Conservation (phyloP, 2,329 filamentous ascomycete genomes). For the Neophaeococcomyces mojaviensis region DNA sequence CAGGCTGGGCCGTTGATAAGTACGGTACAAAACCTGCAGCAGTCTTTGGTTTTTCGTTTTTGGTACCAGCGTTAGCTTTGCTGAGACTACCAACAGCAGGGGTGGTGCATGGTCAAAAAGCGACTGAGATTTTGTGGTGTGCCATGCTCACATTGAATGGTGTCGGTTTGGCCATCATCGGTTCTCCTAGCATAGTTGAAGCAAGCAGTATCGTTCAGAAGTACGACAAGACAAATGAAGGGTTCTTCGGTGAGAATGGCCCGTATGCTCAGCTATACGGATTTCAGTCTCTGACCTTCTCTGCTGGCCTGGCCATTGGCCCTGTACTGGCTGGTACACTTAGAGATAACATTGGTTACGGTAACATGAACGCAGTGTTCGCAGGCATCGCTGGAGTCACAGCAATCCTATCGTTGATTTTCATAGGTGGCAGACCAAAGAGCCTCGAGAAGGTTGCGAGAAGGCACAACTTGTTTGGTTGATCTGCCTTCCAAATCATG, state of each 20-base stretch:
- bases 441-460: not conserved
- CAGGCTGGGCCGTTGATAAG: constrained; percentile 40
- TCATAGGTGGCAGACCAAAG: constrained; percentile 18
- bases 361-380: constrained; percentile 20
- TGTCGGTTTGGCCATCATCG: constrained; percentile 47
- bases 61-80: constrained; percentile 19
- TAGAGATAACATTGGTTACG: constrained; percentile 19
- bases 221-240: constrained; percentile 49
- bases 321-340: constrained; percentile 35
- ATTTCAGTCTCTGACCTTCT: constrained; percentile 57
- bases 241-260: constrained; percentile 48
- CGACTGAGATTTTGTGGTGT: constrained; percentile 35
- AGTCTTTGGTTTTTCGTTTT: constrained; percentile 24
- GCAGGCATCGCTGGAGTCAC: constrained; percentile 17
- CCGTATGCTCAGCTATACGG: constrained; percentile 61
- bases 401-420: constrained; percentile 18
- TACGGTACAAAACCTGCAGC: constrained; percentile 24
- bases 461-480: not conserved
- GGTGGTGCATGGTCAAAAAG: constrained; percentile 29
- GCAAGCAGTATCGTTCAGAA: constrained; percentile 48
- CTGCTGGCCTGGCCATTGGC: constrained; percentile 51
- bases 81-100: constrained; percentile 21
- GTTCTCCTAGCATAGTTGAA: constrained; percentile 51
- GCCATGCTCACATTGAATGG: constrained; percentile 42
- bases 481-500: no score